Evolutionary conservation across 345 rosid species (phyloP).

Genomic region (Adansonia digitata): DNA sequence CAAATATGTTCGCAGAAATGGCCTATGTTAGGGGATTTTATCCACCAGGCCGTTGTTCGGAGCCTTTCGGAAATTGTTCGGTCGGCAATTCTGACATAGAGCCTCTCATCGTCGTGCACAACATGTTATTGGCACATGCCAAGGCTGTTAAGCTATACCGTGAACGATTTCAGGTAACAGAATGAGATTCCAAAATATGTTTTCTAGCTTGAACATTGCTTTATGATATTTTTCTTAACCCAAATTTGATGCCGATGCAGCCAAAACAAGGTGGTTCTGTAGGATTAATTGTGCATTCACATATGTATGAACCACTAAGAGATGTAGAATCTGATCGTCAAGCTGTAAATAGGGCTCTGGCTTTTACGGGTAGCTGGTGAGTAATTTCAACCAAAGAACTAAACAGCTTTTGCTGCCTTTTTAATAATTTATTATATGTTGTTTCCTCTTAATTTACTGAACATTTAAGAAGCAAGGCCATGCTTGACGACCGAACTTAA

Average conservation of each 20-base stretch:
- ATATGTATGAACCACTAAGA: slow-evolving; percentile 34
- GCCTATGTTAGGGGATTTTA: slow-evolving; percentile 29
- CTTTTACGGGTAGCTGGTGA: slow-evolving; percentile 29
- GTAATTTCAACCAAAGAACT: neutral
- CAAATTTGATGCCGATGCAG: slow-evolving; percentile 16
- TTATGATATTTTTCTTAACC: neutral
- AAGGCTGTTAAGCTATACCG: slow-evolving; percentile 40
- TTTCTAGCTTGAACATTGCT: neutral
- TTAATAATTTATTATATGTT: neutral
- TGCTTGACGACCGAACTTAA: neutral
- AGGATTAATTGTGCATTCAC: slow-evolving; percentile 22
- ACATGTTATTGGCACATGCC: slow-evolving; percentile 34
- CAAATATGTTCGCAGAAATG: slow-evolving; percentile 31
- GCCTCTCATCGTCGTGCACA: slow-evolving; percentile 31
- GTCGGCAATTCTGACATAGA: slow-evolving; percentile 37
- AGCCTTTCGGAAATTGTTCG: slow-evolving; percentile 40
- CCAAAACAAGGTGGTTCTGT: slow-evolving; percentile 33
- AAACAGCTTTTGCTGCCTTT: neutral
- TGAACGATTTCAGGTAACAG: slow-evolving; percentile 25
- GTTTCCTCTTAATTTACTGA: neutral
- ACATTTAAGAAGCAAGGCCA: neutral
- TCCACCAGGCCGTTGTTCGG: slow-evolving; percentile 37
- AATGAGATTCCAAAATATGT: neutral
- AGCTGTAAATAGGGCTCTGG: slow-evolving; percentile 34
- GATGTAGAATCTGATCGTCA: slow-evolving; percentile 29